Base-by-base conservation (phyloP, 2,329 filamentous ascomycete species). In the Cyphellophora europaea region DNA sequence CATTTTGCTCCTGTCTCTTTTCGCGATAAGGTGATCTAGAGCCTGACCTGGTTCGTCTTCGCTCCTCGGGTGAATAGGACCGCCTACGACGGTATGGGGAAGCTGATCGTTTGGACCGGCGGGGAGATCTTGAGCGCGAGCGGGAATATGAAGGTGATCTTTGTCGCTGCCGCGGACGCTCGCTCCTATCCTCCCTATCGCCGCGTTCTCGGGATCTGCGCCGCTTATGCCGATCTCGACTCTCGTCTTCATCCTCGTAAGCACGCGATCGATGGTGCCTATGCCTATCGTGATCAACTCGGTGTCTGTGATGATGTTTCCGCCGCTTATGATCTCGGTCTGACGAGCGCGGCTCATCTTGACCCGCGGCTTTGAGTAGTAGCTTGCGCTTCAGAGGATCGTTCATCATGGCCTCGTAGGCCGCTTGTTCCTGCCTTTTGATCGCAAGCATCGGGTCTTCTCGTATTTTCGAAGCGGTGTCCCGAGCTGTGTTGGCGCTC, bases 391-490 rank as follows among this genome's bases (percentile, higher is more conserved):
- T 56, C 15, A 59, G 48, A 6, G 61, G 54, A 45, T 67, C 62
- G 35, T 64, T 67, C 40, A 68, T 61, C 53, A 59, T 56, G 14
- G 56, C 58, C 38, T 87, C 74, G 54, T 86, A 85, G 2, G 82
- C 79, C 17, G 79, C 79, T 57, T 89, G 83, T 55, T 96, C 88
- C 54, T 93, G 82, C 55, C 79, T 82, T 69, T 93, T 94, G 57
- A 98, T 95, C 15, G 88, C 85, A 19, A 96, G 66, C 51, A 98
- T 69, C 0, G 91, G 91, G 54, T 98, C 91, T 46, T 93, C 83
- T 44, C 87, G 72, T 30, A 96, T 79, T 64, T 98, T 98, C 31
- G 77, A 62, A 18, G 85, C 82, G 0, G 79, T 87, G 57, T 98
- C 91, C 44, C 84, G 71, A 11, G 77, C 68, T 3, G 74, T 82